Conservation (phyloP, 139 green algal genomes). For the Mesotaenium endlicherianum region DNA sequence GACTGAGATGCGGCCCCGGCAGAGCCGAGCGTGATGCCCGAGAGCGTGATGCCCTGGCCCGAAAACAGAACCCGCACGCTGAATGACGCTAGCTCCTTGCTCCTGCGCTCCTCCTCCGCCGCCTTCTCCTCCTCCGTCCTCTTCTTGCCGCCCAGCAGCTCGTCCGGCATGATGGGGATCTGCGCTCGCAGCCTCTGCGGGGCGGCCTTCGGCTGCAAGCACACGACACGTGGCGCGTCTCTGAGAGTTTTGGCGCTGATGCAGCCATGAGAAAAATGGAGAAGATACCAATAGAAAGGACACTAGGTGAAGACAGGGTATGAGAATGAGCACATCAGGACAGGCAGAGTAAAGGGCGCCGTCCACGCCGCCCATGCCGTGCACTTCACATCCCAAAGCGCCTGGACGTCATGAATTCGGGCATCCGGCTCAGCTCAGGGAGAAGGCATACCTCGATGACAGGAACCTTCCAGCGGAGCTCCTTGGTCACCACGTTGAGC, state of each 20-base stretch:
- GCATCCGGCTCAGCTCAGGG: no score
- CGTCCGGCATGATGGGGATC: conserved; percentile 24
- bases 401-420: no score
- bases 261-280: no score
- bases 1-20: background rate
- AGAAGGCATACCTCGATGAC: conserved; percentile 15
- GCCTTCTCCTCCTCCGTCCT: conserved; percentile 17
- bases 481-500: conserved; percentile 14
- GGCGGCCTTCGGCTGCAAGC: background rate
- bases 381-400: no score
- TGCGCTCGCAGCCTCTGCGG: conserved; percentile 1
- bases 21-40: background rate
- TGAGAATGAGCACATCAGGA: no score
- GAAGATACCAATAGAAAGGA: no score
- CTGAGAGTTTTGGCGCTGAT: no score
- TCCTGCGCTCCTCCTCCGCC: conserved; percentile 15
- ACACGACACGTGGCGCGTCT: no score
- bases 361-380: no score
- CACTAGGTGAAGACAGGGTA: no score
- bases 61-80: conserved; percentile 19
- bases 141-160: conserved; percentile 2
- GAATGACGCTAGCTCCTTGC: background rate
- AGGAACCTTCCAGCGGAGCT: conserved; percentile 15
- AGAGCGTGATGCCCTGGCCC: background rate
- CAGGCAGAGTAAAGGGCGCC: no score